Evolutionary conservation across 2,329 filamentous ascomycete species (phyloP).

Genomic region (Neonectria faginata): DNA sequence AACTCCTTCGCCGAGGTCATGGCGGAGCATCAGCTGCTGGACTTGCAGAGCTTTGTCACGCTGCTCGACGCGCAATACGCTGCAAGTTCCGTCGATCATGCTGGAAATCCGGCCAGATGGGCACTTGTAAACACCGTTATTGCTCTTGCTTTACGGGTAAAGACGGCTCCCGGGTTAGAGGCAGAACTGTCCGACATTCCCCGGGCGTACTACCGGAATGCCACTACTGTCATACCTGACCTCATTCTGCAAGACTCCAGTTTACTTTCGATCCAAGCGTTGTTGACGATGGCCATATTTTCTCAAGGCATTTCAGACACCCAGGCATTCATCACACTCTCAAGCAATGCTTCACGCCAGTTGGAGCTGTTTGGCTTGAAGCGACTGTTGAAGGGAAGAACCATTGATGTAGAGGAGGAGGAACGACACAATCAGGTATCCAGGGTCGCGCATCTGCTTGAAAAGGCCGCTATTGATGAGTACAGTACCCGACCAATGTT

Average conservation of each 20-base stretch:
- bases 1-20: conserved; percentile 6
- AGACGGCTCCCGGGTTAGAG: neutral
- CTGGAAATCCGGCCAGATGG: neutral
- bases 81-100: neutral
- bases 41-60: neutral
- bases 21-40: conserved; percentile 7
- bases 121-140: neutral
- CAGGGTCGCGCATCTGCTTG: neutral
- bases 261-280: conserved; percentile 1
- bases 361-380: neutral
- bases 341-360: neutral
- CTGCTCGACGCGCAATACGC: neutral
- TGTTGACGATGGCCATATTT: neutral
- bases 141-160: neutral
- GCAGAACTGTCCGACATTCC: neutral
- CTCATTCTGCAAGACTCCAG: conserved; percentile 1
- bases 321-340: neutral
- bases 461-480: neutral
- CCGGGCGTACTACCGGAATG: neutral
- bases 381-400: neutral
- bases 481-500: neutral
- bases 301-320: neutral
- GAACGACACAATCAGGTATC: neutral
- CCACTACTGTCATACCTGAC: neutral
- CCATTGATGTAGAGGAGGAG: neutral